These are phyloP conservation scores for Clavispora fructus DNA, from an alignment of 805 yeast species.

Conservation along the genomic window DNA sequence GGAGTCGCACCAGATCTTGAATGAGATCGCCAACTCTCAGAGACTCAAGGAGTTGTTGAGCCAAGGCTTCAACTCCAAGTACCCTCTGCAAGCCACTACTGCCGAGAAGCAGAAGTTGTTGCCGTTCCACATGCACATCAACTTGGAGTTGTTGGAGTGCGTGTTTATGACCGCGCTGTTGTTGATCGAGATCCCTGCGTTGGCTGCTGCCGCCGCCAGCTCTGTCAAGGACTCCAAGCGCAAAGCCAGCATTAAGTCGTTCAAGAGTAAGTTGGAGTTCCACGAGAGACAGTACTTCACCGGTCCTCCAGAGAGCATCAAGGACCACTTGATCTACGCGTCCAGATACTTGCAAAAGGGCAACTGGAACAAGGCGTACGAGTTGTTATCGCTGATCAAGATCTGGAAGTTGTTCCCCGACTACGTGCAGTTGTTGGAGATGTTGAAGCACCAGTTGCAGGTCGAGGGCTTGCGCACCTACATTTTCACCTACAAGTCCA, in stretches of 20 bases:
- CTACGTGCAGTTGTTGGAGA: conserved; percentile 57
- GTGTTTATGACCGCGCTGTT: conserved; percentile 87
- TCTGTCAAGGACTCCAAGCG: conserved; percentile 54
- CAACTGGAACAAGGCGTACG: conserved; percentile 78
- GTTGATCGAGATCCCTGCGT: conserved; percentile 85
- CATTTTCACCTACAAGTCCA: conserved; percentile 74
- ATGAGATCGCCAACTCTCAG: conserved; percentile 81
- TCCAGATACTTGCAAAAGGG: conserved; percentile 85
- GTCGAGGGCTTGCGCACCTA: conserved; percentile 91
- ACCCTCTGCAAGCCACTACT: conserved; percentile 47
- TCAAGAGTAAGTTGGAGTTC: conserved; percentile 85
- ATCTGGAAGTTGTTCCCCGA: conserved; percentile 82
- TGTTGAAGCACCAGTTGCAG: conserved; percentile 77
- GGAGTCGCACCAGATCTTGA: conserved; percentile 82
- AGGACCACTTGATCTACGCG: conserved; percentile 90
- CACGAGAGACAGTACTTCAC: conserved; percentile 92
- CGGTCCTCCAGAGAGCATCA: conserved; percentile 96
- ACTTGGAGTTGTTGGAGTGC: conserved; percentile 89
- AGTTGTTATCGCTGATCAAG: conserved; percentile 68
- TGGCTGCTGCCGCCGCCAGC: conserved; percentile 59
- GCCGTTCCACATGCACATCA: conserved; percentile 98
- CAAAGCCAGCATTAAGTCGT: conserved; percentile 64
- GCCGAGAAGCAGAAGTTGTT: conserved; percentile 76
- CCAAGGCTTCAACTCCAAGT: conserved; percentile 75
- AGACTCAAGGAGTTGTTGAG: conserved; percentile 90